Evolutionary conservation across 331 rosid species (phyloP), one percentile per base, ranked within the genome.

Genomic region (Cydonia oblonga): DNA sequence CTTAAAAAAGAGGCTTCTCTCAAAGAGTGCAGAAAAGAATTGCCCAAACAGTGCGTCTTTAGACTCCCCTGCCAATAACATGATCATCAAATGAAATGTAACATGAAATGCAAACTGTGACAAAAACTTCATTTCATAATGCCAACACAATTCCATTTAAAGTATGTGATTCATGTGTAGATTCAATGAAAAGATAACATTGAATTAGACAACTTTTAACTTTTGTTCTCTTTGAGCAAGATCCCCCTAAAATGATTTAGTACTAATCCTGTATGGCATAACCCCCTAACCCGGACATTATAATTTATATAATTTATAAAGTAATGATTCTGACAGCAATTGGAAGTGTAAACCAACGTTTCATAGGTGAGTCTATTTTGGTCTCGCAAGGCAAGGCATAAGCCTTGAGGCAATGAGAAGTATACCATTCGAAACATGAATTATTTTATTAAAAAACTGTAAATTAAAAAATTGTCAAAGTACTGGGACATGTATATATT

Each of bases 1-100:
- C 89, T 78, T 72, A 64, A 90, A 89, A 75, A 70, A 93, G 66
- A 66, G 74, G 74, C 54, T 84, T 76, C 78, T 87, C 87, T 90
- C 98, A 64, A 40, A 40, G 46, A 93, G 86, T 9, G 96, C 95
- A 52, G 91, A 81, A 82, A 93, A 86, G 81, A 90, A 89, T 81
- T 81, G 85, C 44, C 87, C 96, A 67, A 89, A 85, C 42, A 93
- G 92, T 76, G 86, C 97, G 77, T 93, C 98, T 86, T 75, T 88
- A 28, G 93, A 81, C 20, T 66, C 85, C 78, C 90, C 90, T 81
- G 83, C 75, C 68, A 83, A 59, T 73, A 51, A 29, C 42, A 80
- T 52, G 69, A 67, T 71, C 65, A 68, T 81, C 66, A 68, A 71
- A 70, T 5, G 49, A 75, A 25, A 78, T 42, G 52, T 33, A 49